Evolutionary conservation across 441 rosid species (phyloP).

Genomic region (Erodium trifolium): DNA sequence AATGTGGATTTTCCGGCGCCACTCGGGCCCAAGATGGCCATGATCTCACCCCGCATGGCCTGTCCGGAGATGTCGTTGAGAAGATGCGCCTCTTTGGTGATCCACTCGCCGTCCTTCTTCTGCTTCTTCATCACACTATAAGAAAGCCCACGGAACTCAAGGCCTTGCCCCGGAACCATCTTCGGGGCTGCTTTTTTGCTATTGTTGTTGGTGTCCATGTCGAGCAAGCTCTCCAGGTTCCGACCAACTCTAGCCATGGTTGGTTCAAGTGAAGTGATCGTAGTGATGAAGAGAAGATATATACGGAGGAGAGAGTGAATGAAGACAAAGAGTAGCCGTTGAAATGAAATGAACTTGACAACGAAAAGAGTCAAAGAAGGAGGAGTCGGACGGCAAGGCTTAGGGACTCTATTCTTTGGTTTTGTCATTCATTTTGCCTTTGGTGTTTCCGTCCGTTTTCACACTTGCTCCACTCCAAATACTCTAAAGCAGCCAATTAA

Average conservation of each 20-base stretch:
- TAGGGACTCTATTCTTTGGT: too few relatives aligned
- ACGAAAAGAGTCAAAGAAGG: too few relatives aligned
- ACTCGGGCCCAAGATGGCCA: constrained; percentile 82
- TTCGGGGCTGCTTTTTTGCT: constrained; percentile 17
- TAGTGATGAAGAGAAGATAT: too few relatives aligned
- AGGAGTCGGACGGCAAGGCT: too few relatives aligned
- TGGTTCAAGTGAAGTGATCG: too few relatives aligned
- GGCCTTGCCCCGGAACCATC: constrained; percentile 40
- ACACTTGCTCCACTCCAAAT: too few relatives aligned
- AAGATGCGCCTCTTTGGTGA: constrained; percentile 50
- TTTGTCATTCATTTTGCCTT: too few relatives aligned
- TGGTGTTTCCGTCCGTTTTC: too few relatives aligned
- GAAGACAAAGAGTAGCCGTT: too few relatives aligned
- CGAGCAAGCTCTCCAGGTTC: constrained; percentile 41
- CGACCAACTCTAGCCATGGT: constrained; percentile 23
- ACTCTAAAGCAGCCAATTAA: too few relatives aligned
- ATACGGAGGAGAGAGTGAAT: too few relatives aligned
- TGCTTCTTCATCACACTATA: constrained; percentile 52
- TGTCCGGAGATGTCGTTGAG: constrained; percentile 72
- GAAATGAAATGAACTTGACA: too few relatives aligned
- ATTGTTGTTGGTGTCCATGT: constrained; percentile 27
- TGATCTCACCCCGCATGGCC: constrained; percentile 53
- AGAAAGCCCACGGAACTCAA: constrained; percentile 44
- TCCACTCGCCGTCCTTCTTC: constrained; percentile 46
- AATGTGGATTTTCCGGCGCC: constrained; percentile 88